A percentile compares a stretch with the other conserved stretches of the same genome.
phyloP scores from a whole-genome alignment of 2,329 filamentous ascomycete genomes.

The Fusarium sp. region DNA sequence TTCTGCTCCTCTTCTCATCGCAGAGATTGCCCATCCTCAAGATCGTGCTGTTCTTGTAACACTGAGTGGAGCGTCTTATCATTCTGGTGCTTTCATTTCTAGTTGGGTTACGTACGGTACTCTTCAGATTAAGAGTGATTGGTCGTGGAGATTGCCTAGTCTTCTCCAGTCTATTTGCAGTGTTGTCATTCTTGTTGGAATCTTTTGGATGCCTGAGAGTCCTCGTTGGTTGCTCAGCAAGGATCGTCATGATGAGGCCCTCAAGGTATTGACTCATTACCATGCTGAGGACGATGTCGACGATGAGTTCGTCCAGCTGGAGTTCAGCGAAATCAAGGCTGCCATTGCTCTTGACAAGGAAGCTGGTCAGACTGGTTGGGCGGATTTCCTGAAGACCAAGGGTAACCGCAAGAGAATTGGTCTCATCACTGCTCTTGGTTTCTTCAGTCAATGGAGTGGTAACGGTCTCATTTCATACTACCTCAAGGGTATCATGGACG shows the following conservation, averaged over 20 bases:
- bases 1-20: slow-evolving; percentile 12
- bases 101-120: slow-evolving; percentile 21
- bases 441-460: slow-evolving; percentile 33
- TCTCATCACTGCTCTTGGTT: slow-evolving; percentile 22
- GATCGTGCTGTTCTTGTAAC: slow-evolving; percentile 22
- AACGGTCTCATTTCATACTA: slow-evolving; percentile 32
- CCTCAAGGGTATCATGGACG: slow-evolving; percentile 20
- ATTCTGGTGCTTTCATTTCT: slow-evolving; percentile 19
- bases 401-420: slow-evolving; percentile 48
- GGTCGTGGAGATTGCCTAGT: slow-evolving; percentile 13
- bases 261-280: slow-evolving; percentile 28
- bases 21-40: slow-evolving; percentile 11
- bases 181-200: slow-evolving; percentile 17
- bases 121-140: slow-evolving; percentile 22
- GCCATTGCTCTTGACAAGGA: slow-evolving; percentile 35
- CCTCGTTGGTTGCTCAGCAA: slow-evolving; percentile 40
- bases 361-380: slow-evolving; percentile 23
- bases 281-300: slow-evolving; percentile 29
- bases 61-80: slow-evolving; percentile 4
- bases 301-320: slow-evolving; percentile 22
- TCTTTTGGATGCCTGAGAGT: slow-evolving; percentile 32
- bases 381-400: slow-evolving; percentile 39
- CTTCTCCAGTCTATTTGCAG: slow-evolving; percentile 25
- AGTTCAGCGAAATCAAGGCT: slow-evolving; percentile 34
- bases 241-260: slow-evolving; percentile 36